Percentiles rank a stretch among this genome's conserved stretches.
Conservation (phyloP, 345 rosid genomes). For the Carallia brachiata region DNA sequence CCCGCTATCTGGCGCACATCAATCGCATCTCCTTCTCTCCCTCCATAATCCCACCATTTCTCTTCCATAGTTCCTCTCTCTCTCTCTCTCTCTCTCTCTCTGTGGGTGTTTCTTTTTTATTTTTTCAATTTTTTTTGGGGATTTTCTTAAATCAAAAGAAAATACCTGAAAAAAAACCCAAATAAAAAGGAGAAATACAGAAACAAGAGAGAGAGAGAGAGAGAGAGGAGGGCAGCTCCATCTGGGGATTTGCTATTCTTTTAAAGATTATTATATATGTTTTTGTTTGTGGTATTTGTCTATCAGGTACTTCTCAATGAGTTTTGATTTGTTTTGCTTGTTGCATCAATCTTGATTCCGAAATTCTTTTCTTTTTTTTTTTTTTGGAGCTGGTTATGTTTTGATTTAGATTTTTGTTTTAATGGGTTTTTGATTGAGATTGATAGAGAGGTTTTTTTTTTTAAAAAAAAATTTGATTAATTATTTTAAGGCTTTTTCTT, state of each 20-base stretch:
- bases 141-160: too few species aligned
- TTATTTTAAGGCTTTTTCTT: neutral
- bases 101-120: neutral
- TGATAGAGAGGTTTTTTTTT: too few species aligned
- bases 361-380: neutral
- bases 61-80: neutral
- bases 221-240: neutral
- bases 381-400: neutral
- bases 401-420: neutral
- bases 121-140: too few species aligned
- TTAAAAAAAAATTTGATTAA: too few species aligned
- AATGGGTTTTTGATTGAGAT: too few species aligned
- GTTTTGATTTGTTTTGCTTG: neutral
- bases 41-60: constrained; percentile 1
- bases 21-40: constrained; percentile 45
- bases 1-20: constrained; percentile 55
- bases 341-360: neutral
- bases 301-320: neutral
- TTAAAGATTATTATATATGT: neutral
- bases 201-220: too few species aligned
- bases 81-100: neutral
- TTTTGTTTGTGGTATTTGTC: neutral
- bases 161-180: too few species aligned
- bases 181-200: too few species aligned
- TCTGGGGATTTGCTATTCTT: neutral